phyloP scores from a whole-genome alignment of 805 yeast genomes.

The Clavispora vitiphila region DNA sequence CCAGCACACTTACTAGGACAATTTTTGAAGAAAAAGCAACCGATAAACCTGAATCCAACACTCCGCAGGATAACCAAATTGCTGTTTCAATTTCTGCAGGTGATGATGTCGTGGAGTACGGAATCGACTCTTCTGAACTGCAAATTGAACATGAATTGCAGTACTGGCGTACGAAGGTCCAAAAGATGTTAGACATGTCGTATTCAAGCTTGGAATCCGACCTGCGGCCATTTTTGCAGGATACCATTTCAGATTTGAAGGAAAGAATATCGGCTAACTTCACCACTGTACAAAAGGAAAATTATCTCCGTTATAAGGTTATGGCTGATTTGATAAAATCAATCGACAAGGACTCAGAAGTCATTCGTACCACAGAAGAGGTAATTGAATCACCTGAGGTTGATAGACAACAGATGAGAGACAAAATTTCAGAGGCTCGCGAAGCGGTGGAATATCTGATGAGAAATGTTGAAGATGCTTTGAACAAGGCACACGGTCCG shows the following conservation, averaged over 20 bases:
- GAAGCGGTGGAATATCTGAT: conserved; percentile 19
- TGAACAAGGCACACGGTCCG: conserved; percentile 23
- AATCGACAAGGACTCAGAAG: conserved; percentile 31
- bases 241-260: conserved; percentile 21
- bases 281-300: conserved; percentile 23
- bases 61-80: background rate
- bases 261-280: conserved; percentile 22
- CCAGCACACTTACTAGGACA: background rate
- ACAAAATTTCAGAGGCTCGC: conserved; percentile 23
- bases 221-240: conserved; percentile 23
- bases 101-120: background rate
- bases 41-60: background rate
- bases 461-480: conserved; percentile 18
- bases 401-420: conserved; percentile 34
- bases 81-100: background rate
- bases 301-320: conserved; percentile 26
- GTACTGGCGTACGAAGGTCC: conserved; percentile 30
- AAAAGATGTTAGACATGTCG: conserved; percentile 32
- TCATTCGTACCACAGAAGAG: conserved; percentile 18
- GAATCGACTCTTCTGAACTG: conserved; percentile 4
- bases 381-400: conserved; percentile 10
- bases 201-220: conserved; percentile 26
- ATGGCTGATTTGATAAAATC: conserved; percentile 25
- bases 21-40: too few relatives aligned
- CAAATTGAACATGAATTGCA: conserved; percentile 27